Percentiles rank a stretch among this genome's conserved stretches.
phyloP scores from a whole-genome alignment of 371 early-diverging fungal species.

The Mucor saturninus region DNA sequence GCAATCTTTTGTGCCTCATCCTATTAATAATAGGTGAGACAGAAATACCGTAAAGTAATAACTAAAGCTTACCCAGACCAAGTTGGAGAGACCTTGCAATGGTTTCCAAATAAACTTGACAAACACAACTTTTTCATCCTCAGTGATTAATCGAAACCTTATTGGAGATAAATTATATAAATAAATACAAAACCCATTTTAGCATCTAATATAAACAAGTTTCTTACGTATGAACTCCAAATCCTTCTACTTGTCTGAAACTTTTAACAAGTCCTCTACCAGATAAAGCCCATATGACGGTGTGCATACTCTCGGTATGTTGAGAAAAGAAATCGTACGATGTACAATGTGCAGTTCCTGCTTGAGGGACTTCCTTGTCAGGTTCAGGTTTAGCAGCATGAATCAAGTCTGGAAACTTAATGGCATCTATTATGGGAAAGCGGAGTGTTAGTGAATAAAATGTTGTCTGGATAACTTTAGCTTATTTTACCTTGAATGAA shows the following conservation, averaged over 20 bases:
- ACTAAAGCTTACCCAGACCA: slow-evolving; percentile 33
- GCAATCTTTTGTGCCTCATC: slow-evolving; percentile 59
- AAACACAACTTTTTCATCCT: slow-evolving; percentile 39
- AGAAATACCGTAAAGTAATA: too few species aligned
- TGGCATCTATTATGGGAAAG: slow-evolving; percentile 31
- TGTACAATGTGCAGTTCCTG: slow-evolving; percentile 52
- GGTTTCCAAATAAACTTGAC: slow-evolving; percentile 66
- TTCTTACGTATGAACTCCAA: slow-evolving; percentile 44
- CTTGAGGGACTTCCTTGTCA: slow-evolving; percentile 52
- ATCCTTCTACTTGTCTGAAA: slow-evolving; percentile 53
- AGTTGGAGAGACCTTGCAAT: slow-evolving; percentile 45
- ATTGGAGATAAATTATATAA: background rate
- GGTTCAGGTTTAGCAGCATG: slow-evolving; percentile 60
- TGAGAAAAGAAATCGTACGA: slow-evolving; percentile 59
- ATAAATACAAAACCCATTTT: background rate
- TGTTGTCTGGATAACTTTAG: background rate
- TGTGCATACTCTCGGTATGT: slow-evolving; percentile 52
- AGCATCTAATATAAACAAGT: too few species aligned
- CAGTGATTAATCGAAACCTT: slow-evolving; percentile 54
- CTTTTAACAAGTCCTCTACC: slow-evolving; percentile 51
- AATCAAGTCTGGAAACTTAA: slow-evolving; percentile 57
- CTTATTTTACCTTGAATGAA: slow-evolving; percentile 38
- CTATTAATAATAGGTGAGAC: background rate
- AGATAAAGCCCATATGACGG: slow-evolving; percentile 52
- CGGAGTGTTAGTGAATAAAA: too few species aligned